phyloP scores from a whole-genome alignment of 306 rosid genomes.

The Quercus agrifolia region DNA sequence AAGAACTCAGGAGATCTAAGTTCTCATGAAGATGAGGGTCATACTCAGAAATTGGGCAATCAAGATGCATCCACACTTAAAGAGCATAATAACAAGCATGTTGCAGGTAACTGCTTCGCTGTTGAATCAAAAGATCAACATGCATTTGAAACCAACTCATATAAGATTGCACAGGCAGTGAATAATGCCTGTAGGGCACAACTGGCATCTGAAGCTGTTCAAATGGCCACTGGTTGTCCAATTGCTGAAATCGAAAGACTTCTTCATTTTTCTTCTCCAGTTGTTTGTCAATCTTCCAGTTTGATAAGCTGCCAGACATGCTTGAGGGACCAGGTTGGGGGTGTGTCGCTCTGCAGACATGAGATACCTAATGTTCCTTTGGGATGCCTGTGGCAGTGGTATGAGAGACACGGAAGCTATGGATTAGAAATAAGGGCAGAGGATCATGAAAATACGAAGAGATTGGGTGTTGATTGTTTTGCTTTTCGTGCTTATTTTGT shows the following conservation, averaged over 20 bases:
- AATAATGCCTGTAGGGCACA: slow-evolving; percentile 45
- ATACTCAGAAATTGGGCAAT: slow-evolving; percentile 18
- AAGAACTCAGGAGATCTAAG: slow-evolving; percentile 14
- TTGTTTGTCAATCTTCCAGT: slow-evolving; percentile 37
- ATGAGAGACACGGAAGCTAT: slow-evolving; percentile 76
- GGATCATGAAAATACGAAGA: slow-evolving; percentile 41
- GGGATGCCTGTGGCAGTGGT: slow-evolving; percentile 81
- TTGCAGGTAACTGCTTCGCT: slow-evolving; percentile 22
- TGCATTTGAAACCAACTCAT: slow-evolving; percentile 29
- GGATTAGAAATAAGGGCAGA: slow-evolving; percentile 74
- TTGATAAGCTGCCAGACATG: slow-evolving; percentile 33
- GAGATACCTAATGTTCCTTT: slow-evolving; percentile 55
- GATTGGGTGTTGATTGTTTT: slow-evolving; percentile 34
- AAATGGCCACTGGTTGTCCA: slow-evolving; percentile 54
- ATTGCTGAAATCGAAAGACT: slow-evolving; percentile 72
- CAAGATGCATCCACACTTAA: slow-evolving; percentile 18
- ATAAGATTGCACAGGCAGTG: slow-evolving; percentile 49
- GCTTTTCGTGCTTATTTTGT: slow-evolving; percentile 74
- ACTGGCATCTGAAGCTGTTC: slow-evolving; percentile 58
- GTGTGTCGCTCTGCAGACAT: slow-evolving; percentile 47
- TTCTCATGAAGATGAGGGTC: slow-evolving; percentile 20
- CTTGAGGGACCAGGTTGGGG: slow-evolving; percentile 30
- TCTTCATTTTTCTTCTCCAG: slow-evolving; percentile 62
- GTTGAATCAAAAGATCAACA: slow-evolving; percentile 26
- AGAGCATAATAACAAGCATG: slow-evolving; percentile 23